Base-by-base conservation (phyloP, 768 basidiomycete genomes). In the Suillus sp. region DNA sequence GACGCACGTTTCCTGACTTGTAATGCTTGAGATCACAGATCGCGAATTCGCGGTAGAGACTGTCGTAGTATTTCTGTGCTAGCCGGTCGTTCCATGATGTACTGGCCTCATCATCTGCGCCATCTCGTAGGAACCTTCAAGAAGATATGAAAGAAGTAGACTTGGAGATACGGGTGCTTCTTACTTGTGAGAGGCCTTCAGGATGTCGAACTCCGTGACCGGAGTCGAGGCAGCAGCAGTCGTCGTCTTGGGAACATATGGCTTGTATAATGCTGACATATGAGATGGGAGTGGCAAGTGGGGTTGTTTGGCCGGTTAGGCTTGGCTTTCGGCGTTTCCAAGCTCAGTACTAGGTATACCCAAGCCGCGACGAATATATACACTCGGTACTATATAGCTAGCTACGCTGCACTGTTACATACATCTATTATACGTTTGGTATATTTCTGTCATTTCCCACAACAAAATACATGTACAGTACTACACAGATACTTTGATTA, bases 21-120 rank as follows among this genome's bases (percentile, higher is more conserved):
- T 93, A 97, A 72, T 98, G 96, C 78, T 98, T 98, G 64, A 98
- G 79, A 76, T 98, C 94, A 71, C 93, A 95, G 25, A 95, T 80
- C 0, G 92, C 93, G 69, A 89, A 99, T 75, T 99, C 96, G 66
- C 93, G 90, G 74, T 94, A 97, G 3, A 99, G 84, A 67, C 78
- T 91, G 14, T 83, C 79, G 69, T 99, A 96, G 78, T 96, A 98
- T 69, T 95, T 96, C 65, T 83, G 80, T 0, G 96, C 96, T 32
- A 99, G 80, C 64, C 87, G 81, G 54, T 96, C 93, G 70, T 96
- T 88, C 92, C 95, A 99, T 1, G 86, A 78, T 30, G 37, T 37
- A 2, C 47, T 58, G 22, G 65, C 68, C 4, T 75, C 72, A 4
- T 70, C 63, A 43, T 83, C 78, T 51, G 83, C 82, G 53, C 86